Evolutionary conservation across 352 stramenopile genomes (phyloP).

Genomic region (Globisporangium uncinulatum): DNA sequence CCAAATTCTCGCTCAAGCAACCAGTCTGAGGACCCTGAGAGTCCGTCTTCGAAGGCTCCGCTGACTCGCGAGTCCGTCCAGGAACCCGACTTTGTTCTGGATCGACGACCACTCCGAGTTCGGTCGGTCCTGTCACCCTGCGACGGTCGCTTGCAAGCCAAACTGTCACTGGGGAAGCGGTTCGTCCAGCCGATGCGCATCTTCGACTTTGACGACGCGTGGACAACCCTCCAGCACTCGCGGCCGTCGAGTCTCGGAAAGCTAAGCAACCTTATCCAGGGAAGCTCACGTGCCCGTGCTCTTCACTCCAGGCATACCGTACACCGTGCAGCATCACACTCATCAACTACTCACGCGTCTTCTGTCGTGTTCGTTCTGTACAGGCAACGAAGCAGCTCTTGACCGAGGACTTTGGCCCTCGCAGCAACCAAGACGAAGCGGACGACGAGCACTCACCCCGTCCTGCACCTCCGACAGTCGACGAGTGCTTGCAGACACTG

Average conservation of each 20-base stretch:
- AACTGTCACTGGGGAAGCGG: neutral
- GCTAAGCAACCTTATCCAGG: slow-evolving; percentile 11
- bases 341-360: neutral
- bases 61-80: neutral
- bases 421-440: slow-evolving; percentile 9
- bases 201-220: slow-evolving; percentile 15
- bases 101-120: neutral
- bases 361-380: neutral
- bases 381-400: slow-evolving; percentile 9
- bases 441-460: neutral
- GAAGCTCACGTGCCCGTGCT: neutral
- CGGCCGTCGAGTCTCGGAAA: slow-evolving; percentile 1
- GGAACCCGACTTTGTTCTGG: slow-evolving; percentile 10
- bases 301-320: no score
- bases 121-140: neutral
- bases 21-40: no score
- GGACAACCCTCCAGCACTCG: slow-evolving; percentile 7
- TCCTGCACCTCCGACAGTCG: neutral
- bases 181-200: slow-evolving; percentile 6
- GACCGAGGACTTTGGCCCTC: slow-evolving; percentile 4
- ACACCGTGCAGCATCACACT: no score
- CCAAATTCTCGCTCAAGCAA: no score
- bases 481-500: slow-evolving; percentile 6
- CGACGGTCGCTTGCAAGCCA: neutral
- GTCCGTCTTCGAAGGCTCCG: no score